Percentiles rank a stretch among this genome's conserved stretches.
These are phyloP conservation scores for Daldinia concentrica DNA, from an alignment of 495 filamentous ascomycete species.

Conservation along the genomic window DNA sequence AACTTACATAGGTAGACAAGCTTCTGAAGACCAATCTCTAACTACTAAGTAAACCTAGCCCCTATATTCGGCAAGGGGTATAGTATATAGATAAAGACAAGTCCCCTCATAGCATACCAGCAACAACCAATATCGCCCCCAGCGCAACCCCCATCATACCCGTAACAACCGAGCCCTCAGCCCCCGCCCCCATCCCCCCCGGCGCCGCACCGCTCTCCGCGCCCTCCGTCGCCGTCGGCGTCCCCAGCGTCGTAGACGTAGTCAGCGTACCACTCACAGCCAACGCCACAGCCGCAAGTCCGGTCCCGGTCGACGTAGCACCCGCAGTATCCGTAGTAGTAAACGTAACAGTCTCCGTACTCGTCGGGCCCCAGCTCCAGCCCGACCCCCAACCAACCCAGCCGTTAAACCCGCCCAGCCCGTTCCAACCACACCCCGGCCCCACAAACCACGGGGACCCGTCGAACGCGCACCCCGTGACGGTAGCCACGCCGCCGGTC, in stretches of 20 bases:
- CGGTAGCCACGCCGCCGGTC: conserved; percentile 56
- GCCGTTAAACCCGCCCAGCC: conserved; percentile 50
- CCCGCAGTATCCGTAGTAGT: conserved; percentile 50
- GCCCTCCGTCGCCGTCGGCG: conserved; percentile 32
- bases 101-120: conserved; percentile 49
- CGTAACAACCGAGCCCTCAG: conserved; percentile 49
- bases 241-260: conserved; percentile 43
- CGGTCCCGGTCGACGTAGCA: conserved; percentile 49
- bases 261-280: conserved; percentile 54
- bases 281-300: conserved; percentile 51
- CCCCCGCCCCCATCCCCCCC: conserved; percentile 5
- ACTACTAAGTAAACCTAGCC: neutral
- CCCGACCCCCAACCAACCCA: conserved; percentile 58
- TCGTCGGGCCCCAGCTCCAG: conserved; percentile 53
- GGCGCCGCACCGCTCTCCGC: conserved; percentile 27
- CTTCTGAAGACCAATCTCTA: too few relatives aligned
- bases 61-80: neutral
- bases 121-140: conserved; percentile 51
- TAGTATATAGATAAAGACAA: neutral
- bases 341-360: conserved; percentile 50
- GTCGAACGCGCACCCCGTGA: conserved; percentile 57
- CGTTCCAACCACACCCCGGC: conserved; percentile 53
- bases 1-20: neutral
- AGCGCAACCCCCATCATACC: conserved; percentile 51
- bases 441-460: conserved; percentile 60